These are phyloP conservation scores for Exophiala sp. DNA, from an alignment of 2,329 filamentous ascomycete species.

Conservation along the genomic window DNA sequence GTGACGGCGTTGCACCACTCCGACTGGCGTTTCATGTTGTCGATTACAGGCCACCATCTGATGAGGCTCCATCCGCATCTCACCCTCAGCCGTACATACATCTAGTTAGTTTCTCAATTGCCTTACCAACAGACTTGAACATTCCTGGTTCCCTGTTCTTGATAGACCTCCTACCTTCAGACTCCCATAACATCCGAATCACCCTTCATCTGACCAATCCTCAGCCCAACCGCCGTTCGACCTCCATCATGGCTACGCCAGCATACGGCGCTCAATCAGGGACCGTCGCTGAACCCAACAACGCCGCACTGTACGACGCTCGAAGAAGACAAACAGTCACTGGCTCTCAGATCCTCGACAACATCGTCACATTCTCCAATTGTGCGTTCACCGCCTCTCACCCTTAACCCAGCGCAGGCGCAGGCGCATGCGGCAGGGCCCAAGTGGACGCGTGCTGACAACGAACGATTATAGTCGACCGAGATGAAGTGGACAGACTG, in stretches of 20 bases:
- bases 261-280: constrained; percentile 37
- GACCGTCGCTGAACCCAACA: constrained; percentile 38
- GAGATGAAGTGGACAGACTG: constrained; percentile 91
- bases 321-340: constrained; percentile 41
- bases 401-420: background rate
- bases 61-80: no score
- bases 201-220: background rate
- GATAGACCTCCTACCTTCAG: background rate
- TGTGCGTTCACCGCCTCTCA: constrained; percentile 53
- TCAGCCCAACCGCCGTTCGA: background rate
- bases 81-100: no score
- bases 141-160: background rate
- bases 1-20: no score
- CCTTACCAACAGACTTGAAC: background rate
- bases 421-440: background rate
- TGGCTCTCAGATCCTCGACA: constrained; percentile 72
- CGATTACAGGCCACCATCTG: no score
- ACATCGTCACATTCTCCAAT: constrained; percentile 93
- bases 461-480: constrained; percentile 63
- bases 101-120: background rate
- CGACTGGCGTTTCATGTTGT: no score
- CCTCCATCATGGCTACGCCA: constrained; percentile 37
- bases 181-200: no score
- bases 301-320: constrained; percentile 42
- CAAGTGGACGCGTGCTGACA: constrained; percentile 16